Base-by-base conservation (phyloP, 495 filamentous ascomycete species). In the Podospora fimiseda region DNA sequence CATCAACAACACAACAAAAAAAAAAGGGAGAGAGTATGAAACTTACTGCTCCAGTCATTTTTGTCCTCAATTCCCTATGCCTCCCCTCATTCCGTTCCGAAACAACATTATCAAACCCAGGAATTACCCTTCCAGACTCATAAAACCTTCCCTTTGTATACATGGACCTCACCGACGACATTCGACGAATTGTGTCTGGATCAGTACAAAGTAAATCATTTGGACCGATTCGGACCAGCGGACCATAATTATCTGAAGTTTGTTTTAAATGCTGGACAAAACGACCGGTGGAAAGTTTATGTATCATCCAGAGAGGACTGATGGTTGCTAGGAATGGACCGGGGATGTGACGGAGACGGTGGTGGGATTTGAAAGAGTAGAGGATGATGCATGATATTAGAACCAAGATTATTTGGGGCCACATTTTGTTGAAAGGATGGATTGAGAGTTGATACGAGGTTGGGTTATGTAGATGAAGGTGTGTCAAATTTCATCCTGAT, bases 191-290 rank as follows among this genome's bases (percentile, higher is more conserved):
- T 4, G 58, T 61, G 2, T 70, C 59, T 5, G 68, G 59, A 52
- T 74, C 67, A 43, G 66, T 61, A 36, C 68, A 53, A 8, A 70
- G 56, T 15, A 71, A 65, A 19, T 78, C 72, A 14, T 71, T 70
- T 8, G 77, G 78, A 2, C 74, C 71, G 45, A 75, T 68, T 6
- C 78, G 69, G 23, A 79, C 69, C 9, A 70, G 52, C 21, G 59
- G 52, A 36, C 50, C 43, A 16, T 47, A 24, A 27, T 33, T 47
- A 15, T 46, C 44, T 24, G 68, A 70, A 1, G 61, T 59, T 20
- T 75, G 66, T 45, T 51, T 20, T 46, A 51, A 16, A 6, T 51
- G 30, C 37, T 60, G 53, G 33, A 49, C 19, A 21, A 58, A 49
- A n/a, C 51, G 50, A 13, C 57, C 60, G 20, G 44, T 55, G 9